Percentiles rank a stretch among this genome's conserved stretches.
These are phyloP conservation scores for Tinospora cordifolia DNA, from an alignment of 164 flowering plant species.

Conservation along the genomic window DNA sequence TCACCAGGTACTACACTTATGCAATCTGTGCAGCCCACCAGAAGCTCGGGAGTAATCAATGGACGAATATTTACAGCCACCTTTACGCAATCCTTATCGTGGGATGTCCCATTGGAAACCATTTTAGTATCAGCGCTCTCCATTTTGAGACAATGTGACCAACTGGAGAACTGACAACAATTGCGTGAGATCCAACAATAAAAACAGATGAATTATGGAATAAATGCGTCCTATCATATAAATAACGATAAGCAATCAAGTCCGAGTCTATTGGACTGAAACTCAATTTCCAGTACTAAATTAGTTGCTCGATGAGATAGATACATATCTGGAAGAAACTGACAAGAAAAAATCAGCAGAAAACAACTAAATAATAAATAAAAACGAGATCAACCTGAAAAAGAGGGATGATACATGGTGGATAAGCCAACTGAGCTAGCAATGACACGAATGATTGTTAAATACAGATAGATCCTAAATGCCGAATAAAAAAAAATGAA, in stretches of 20 bases:
- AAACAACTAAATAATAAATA: background rate
- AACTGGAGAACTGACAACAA: background rate
- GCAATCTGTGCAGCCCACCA: slow-evolving; percentile 77
- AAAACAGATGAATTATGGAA: background rate
- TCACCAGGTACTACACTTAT: slow-evolving; percentile 60
- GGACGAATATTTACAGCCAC: slow-evolving; percentile 93
- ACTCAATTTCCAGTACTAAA: background rate
- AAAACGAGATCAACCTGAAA: background rate
- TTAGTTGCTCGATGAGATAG: too few relatives aligned
- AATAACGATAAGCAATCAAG: background rate
- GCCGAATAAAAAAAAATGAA: background rate
- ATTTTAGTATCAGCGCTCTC: slow-evolving; percentile 31
- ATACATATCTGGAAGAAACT: too few relatives aligned
- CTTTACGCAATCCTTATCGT: slow-evolving; percentile 32
- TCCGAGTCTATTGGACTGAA: background rate
- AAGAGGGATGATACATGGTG: background rate
- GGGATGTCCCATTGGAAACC: background rate
- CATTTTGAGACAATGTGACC: slow-evolving; percentile 22
- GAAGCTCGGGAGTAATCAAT: slow-evolving; percentile 65
- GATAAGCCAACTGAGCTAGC: background rate
- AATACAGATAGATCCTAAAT: background rate
- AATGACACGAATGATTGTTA: background rate
- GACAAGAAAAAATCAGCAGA: background rate
- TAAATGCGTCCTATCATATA: background rate
- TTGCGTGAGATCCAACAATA: background rate